Evolutionary conservation across 2,329 filamentous ascomycete species (phyloP), one percentile per base, ranked within the genome.

Genomic region (Torrubiella hemipterigena): DNA sequence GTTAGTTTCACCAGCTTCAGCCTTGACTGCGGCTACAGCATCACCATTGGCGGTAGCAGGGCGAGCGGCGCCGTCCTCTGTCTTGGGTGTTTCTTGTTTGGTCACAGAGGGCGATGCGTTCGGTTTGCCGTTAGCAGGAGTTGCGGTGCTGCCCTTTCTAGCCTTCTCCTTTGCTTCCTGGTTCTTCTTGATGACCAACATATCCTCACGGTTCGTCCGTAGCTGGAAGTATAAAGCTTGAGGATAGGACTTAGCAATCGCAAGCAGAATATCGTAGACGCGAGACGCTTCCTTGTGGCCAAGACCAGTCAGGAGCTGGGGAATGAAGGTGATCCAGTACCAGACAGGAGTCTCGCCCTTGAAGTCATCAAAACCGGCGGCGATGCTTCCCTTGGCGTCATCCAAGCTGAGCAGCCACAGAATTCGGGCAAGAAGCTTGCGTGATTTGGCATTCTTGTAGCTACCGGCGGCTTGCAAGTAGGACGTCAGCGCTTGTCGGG

Each of bases 261-360:
- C 93, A 16, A 85, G 72, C 13, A 99, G 69, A 30, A 99, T 84
- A 30, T 75, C 73, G 51, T 91, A 81, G 27, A 89, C 83, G 29
- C 93, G 80, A 5, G 77, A 76, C 10, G 86, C 89, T 56, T 99
- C 93, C 45, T 89, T 87, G 49, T 95, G 80, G 3, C 83, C 84
- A 30, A 98, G 67, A 31, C 89, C 91, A 26, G 85, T 89, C 19
- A 99, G 73, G 25, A 99, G 69, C 55, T 99, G 91, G 13, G 91
- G 91, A 40, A 99, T 96, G 53, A 93, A 98, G 0, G 89, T 96
- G 44, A 96, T 95, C 91, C 91, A 99, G 59, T 96, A 98, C 91
- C 91, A 99, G 10, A 93, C 85, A 1, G 87, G 86, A 3, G 86
- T 93, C 45, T 98, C 93, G 31, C 91, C 91, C 63, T 96, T 95